These are phyloP conservation scores for Podaxis carcinomalis DNA, from an alignment of 768 basidiomycete genomes.

Conservation along the genomic window DNA sequence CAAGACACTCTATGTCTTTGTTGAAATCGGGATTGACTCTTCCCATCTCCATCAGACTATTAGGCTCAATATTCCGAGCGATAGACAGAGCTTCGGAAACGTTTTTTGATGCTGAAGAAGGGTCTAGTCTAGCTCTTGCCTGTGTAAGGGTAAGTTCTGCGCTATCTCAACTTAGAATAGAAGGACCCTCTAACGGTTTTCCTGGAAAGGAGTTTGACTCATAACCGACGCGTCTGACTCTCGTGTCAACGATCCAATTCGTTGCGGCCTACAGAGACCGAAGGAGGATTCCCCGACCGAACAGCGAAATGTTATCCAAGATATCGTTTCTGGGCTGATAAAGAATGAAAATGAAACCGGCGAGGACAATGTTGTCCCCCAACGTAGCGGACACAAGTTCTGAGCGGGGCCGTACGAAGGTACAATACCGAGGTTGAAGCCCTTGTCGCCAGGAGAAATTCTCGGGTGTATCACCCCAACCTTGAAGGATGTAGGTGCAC, in stretches of 20 bases:
- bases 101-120: conserved; percentile 57
- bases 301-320: conserved; percentile 17
- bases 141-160: conserved; percentile 47
- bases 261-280: conserved; percentile 87
- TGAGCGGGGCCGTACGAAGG: conserved; percentile 70
- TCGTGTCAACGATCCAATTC: conserved; percentile 98
- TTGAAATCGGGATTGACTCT: conserved; percentile 93
- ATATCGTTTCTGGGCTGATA: conserved; percentile 7
- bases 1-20: conserved; percentile 96
- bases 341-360: conserved; percentile 13
- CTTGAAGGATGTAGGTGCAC: conserved; percentile 73
- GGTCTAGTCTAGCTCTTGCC: conserved; percentile 35
- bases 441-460: conserved; percentile 94
- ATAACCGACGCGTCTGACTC: conserved; percentile 67
- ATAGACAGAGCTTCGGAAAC: conserved; percentile 62
- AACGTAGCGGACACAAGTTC: conserved; percentile 18
- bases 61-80: conserved; percentile 83
- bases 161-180: conserved; percentile 55
- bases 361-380: conserved; percentile 3
- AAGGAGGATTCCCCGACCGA: conserved; percentile 69
- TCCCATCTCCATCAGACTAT: conserved; percentile 79
- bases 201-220: not conserved
- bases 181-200: conserved; percentile 27
- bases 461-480: conserved; percentile 94
- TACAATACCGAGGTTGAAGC: conserved; percentile 81